Evolutionary conservation across 1,284 basidiomycete species (phyloP).

Genomic region (Meripilus lineatus): DNA sequence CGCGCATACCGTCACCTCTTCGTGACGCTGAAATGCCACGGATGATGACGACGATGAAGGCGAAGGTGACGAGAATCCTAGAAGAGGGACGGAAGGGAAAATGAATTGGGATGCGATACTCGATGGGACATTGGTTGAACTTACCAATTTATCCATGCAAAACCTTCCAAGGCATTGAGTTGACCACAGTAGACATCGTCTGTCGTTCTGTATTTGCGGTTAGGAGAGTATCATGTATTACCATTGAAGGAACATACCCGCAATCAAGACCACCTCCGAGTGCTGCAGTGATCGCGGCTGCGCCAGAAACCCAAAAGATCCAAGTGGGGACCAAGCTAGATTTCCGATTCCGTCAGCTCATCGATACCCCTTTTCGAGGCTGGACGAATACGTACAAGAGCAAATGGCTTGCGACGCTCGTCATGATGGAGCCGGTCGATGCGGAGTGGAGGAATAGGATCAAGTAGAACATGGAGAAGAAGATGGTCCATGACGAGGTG

Average conservation of each 20-base stretch:
- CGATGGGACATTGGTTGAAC: conserved; percentile 7
- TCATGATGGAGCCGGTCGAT: conserved; percentile 41
- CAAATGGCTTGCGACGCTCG: conserved; percentile 58
- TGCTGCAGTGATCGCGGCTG: conserved; percentile 59
- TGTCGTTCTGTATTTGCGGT: conserved; percentile 28
- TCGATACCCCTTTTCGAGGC: too few species aligned
- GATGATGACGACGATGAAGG: conserved; percentile 24
- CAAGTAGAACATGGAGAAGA: conserved; percentile 48
- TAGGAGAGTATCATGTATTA: too few species aligned
- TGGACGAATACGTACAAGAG: conserved; percentile 50
- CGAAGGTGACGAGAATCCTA: conserved; percentile 29
- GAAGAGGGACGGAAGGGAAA: not conserved
- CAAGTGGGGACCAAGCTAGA: conserved; percentile 59
- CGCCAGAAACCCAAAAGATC: conserved; percentile 30
- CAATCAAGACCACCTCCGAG: conserved; percentile 68
- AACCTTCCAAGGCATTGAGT: conserved; percentile 29
- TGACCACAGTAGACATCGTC: conserved; percentile 50
- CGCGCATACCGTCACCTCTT: conserved; percentile 27
- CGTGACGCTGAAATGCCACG: conserved; percentile 24
- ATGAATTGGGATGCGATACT: not conserved
- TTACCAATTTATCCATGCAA: conserved; percentile 31
- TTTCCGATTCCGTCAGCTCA: conserved; percentile 3
- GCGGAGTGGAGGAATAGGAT: conserved; percentile 46
- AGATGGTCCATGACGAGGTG: conserved; percentile 62
- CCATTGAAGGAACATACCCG: conserved; percentile 44